phyloP scores from a whole-genome alignment of 495 filamentous ascomycete species.

The Astrothelium macrocarpum region DNA sequence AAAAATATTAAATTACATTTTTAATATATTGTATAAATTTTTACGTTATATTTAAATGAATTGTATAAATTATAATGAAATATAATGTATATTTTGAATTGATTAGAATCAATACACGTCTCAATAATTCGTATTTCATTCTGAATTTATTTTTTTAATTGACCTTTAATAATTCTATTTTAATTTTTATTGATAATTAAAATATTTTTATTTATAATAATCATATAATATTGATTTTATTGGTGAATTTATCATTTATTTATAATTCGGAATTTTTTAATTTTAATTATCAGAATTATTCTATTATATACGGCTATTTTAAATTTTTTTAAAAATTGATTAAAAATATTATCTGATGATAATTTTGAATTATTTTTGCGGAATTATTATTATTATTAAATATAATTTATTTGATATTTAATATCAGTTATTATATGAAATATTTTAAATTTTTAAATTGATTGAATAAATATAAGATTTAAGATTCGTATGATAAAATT shows the following conservation, averaged over 20 bases:
- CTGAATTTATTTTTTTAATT: not conserved
- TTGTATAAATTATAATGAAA: not conserved
- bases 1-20: not conserved
- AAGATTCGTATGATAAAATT: not conserved
- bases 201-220: not conserved
- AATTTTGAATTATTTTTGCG: not conserved
- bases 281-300: not conserved
- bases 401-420: not conserved
- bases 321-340: conserved; percentile 7
- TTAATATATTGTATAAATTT: not conserved
- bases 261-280: not conserved
- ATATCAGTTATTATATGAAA: not conserved
- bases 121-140: not conserved
- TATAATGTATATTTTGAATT: not conserved
- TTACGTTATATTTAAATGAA: not conserved
- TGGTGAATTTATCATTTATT: not conserved
- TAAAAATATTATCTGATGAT: not conserved
- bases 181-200: not conserved
- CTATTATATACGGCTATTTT: conserved; percentile 6
- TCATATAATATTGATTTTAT: not conserved
- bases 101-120: not conserved
- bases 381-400: not conserved
- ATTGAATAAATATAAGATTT: not conserved
- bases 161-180: not conserved
- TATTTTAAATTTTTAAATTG: not conserved